Percentiles rank a stretch among this genome's conserved stretches.
Conservation (phyloP, 2,329 filamentous ascomycete species). For the Xylaria multiplex region DNA sequence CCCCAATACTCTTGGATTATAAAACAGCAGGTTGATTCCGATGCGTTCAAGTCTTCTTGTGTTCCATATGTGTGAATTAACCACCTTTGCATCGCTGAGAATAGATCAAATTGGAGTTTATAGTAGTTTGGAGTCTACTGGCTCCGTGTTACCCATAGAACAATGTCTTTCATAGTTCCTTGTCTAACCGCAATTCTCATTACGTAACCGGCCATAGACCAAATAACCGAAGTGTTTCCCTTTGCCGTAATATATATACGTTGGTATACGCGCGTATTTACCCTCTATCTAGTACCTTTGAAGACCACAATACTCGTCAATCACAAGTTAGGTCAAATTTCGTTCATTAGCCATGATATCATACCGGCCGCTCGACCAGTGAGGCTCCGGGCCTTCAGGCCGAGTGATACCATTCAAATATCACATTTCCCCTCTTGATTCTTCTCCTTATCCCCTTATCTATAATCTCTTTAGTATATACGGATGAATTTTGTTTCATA, state of each 20-base stretch:
- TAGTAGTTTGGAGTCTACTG: neutral
- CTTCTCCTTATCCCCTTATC: neutral
- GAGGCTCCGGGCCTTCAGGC: constrained; percentile 32
- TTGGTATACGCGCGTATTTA: constrained; percentile 22
- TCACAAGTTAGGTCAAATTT: neutral
- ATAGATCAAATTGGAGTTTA: neutral
- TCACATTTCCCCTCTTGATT: neutral
- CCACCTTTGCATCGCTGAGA: no score
- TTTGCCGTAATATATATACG: constrained; percentile 1
- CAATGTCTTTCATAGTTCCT: neutral
- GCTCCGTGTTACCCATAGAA: neutral
- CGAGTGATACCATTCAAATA: constrained; percentile 5
- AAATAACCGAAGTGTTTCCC: neutral
- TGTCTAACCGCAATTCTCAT: neutral
- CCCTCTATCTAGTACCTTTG: neutral
- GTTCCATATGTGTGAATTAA: neutral
- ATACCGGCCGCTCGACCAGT: constrained; percentile 14
- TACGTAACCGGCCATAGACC: neutral
- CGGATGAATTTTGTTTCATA: neutral
- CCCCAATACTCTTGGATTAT: constrained; percentile 12
- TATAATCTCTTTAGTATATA: neutral
- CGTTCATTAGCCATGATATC: neutral
- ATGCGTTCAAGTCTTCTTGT: neutral
- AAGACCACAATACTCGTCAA: no score
- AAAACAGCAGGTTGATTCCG: constrained; percentile 8